Percentiles rank a stretch among this genome's conserved stretches.
These are phyloP conservation scores for Cairneyella variabilis DNA, from an alignment of 495 filamentous ascomycete genomes.

Conservation along the genomic window DNA sequence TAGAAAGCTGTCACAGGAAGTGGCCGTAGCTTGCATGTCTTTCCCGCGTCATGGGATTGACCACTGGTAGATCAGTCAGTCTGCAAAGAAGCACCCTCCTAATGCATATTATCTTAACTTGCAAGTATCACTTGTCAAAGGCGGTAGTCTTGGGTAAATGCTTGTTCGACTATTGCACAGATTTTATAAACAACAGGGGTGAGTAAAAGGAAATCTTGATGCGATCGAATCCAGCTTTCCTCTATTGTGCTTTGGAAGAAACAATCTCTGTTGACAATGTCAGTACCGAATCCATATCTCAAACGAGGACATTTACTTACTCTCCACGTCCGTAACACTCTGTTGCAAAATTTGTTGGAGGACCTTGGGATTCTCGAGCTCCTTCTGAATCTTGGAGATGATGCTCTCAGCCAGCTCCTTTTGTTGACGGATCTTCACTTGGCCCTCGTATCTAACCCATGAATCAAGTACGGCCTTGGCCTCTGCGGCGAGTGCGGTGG, in stretches of 20 bases:
- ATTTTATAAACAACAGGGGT: slow-evolving; percentile 37
- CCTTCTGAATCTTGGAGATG: slow-evolving; percentile 96
- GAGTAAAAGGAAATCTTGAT: slow-evolving; percentile 38
- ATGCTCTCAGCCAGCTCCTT: slow-evolving; percentile 86
- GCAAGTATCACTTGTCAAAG: no score
- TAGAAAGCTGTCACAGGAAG: no score
- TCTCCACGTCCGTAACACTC: slow-evolving; percentile 92
- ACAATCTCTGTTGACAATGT: slow-evolving; percentile 41
- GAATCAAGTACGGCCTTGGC: slow-evolving; percentile 94
- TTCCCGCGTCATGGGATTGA: no score
- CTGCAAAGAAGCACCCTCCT: no score
- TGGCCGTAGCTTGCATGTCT: no score
- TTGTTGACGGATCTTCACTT: slow-evolving; percentile 98
- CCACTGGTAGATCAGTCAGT: no score
- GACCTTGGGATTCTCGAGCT: slow-evolving; percentile 93
- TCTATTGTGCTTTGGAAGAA: slow-evolving; percentile 51
- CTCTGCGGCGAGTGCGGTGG: slow-evolving; percentile 81
- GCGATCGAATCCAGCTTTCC: slow-evolving; percentile 31
- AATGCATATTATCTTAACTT: no score
- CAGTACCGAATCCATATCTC: slow-evolving; percentile 13
- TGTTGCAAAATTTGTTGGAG: slow-evolving; percentile 95
- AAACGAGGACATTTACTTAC: slow-evolving; percentile 51
- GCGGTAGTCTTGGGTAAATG: no score
- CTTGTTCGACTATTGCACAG: slow-evolving; percentile 42
- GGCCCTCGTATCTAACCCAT: slow-evolving; percentile 96